Conservation (phyloP, 2,329 filamentous ascomycete species). For the Xylariaceae sp. region DNA sequence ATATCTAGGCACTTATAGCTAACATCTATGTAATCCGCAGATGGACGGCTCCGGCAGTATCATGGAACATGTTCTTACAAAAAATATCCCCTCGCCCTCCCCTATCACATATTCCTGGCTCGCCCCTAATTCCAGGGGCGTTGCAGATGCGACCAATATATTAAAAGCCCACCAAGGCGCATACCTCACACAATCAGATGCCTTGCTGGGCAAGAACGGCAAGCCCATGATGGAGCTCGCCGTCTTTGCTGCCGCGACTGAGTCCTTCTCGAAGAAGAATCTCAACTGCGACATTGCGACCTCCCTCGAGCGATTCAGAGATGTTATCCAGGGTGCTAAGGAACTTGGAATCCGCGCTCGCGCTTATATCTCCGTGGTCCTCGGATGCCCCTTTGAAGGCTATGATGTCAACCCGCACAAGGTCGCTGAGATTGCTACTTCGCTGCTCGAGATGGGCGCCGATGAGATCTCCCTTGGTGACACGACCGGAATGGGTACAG, state of each 20-base stretch:
- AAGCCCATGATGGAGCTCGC: constrained; percentile 62
- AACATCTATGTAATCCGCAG: constrained; percentile 36
- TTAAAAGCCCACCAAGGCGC: constrained; percentile 47
- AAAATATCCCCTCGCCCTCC: constrained; percentile 47
- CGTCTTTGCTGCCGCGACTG: constrained; percentile 77
- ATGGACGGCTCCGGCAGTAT: constrained; percentile 77
- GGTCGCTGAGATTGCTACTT: constrained; percentile 62
- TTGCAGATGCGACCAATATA: constrained; percentile 56
- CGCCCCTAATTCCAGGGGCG: constrained; percentile 68
- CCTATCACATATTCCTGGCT: constrained; percentile 75
- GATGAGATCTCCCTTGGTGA: constrained; percentile 89
- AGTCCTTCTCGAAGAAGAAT: constrained; percentile 74
- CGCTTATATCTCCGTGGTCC: constrained; percentile 74
- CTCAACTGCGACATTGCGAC: constrained; percentile 75
- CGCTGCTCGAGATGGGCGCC: constrained; percentile 76
- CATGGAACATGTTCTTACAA: constrained; percentile 60
- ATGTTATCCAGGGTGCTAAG: constrained; percentile 65
- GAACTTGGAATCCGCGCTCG: constrained; percentile 61
- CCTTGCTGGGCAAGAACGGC: constrained; percentile 34
- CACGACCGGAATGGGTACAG: constrained; percentile 83
- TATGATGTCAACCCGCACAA: constrained; percentile 57
- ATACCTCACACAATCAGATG: constrained; percentile 48
- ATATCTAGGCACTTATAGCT: not conserved
- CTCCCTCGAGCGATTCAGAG: constrained; percentile 63
- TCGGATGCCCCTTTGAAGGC: constrained; percentile 74